Base-by-base conservation (phyloP, 352 stramenopile genomes). In the Elongisporangium anandrum region DNA sequence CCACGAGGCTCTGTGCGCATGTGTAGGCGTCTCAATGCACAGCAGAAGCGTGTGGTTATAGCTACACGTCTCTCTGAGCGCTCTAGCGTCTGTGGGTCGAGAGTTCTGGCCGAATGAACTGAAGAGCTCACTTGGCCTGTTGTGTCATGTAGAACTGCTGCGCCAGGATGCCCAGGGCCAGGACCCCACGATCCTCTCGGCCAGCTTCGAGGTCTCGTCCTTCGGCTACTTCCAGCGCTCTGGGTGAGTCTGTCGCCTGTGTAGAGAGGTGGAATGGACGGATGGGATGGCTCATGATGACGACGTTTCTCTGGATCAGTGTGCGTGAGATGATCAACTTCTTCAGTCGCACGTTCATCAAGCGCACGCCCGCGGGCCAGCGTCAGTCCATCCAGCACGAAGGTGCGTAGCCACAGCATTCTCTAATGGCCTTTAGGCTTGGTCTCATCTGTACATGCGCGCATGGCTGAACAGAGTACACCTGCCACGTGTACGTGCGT, bases 251-350 rank as follows among this genome's bases (percentile, higher is more conserved):
- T 4, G n/a, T n/a, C n/a, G n/a, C n/a, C n/a, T n/a, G 16, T 23
- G 54, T 22, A 15, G 53, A 34, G 38, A n/a, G 24, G 26, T 39
- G 16, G 7, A 5, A 12, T 29, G 41, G 49, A 55, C 59, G 23
- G 19, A 52, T 10, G 58, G 56, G 22, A 56, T 54, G 41, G 19
- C 60, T 67, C 50, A 45, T 26, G n/a, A n/a, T n/a, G n/a, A n/a
- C n/a, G 26, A 9, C 22, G 41, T 4, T 49, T 20, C 26, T 24
- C 13, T 23, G n/a, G 4, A 60, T 57, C 62, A 98, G 91, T 17
- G 81, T 99, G 17, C 96, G 97, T 62, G 95, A 99, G 82, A 99
- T 99, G 95, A 90, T 99, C 57, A 98, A 97, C 58, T 99, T 99
- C 75, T 98, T 99, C 79, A 98, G 92, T 69, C 98, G 98, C 75